Evolutionary conservation across 2,329 filamentous ascomycete species (phyloP), one percentile per base, ranked within the genome.

Genomic region (Xylariomycetidae sp.): DNA sequence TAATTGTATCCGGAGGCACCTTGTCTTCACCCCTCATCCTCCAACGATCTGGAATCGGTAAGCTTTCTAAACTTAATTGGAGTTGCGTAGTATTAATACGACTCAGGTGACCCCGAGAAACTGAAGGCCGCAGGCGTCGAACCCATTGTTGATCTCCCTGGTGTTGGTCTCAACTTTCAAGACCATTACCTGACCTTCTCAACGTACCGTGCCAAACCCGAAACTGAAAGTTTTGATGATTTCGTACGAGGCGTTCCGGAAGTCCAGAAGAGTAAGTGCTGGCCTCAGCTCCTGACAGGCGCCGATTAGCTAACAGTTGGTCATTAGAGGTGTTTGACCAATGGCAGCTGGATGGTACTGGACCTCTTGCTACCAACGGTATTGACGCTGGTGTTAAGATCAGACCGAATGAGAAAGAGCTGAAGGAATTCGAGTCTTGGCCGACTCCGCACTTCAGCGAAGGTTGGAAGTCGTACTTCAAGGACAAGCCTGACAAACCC

Each of bases 351-450:
- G 88, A 88, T 51, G 85, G 85, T 3, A 89, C 85, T 3, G 85
- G 85, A 0, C 84, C 84, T 2, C 65, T 88, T 25, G 72, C 84
- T 2, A 88, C 85, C 30, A 88, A 88, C 51, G 84, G 82, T 40
- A 88, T 89, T 43, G 84, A 89, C 1, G 83, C 83, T 4, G 85
- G 84, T 45, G 83, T 88, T 41, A 89, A 89, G 67, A 73, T 88
- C 49, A 72, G 85, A 3, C 85, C 85, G 0, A 85, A 74, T 0
- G 67, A 77, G 39, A 62, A 82, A 28, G 85, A 89, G 50, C 68
- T 86, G 13, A 68, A 72, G 31, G 66, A 79, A 49, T 83, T 88
- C 59, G 78, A 82, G 54, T 71, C 58, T 6, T 87, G 85, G 82
- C 84, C 85, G 0, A 86, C 77, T 30, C 77, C 77, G 9, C 79